Conservation (phyloP, 2,329 filamentous ascomycete species). For the Aschersonia sp. region DNA sequence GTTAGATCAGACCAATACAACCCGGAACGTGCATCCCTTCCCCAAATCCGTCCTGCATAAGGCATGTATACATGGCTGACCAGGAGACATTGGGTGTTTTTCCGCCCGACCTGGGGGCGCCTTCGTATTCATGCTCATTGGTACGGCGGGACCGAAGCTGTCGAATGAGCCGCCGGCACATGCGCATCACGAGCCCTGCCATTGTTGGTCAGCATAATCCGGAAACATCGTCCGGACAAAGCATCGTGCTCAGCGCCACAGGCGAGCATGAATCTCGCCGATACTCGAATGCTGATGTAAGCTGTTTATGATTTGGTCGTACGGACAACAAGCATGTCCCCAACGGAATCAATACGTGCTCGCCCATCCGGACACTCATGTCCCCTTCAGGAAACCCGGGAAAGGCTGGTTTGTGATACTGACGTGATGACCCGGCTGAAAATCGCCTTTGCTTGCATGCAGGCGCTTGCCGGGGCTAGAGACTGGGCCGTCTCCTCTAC, state of each 20-base stretch:
- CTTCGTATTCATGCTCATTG: neutral
- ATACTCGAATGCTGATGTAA: too few relatives aligned
- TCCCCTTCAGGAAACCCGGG: neutral
- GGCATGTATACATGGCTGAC: neutral
- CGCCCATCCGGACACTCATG: neutral
- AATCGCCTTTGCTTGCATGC: slow-evolving; percentile 1
- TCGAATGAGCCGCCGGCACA: too few relatives aligned
- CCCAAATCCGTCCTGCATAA: slow-evolving; percentile 1
- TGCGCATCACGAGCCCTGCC: too few relatives aligned
- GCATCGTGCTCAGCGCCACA: too few relatives aligned
- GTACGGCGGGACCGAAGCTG: too few relatives aligned
- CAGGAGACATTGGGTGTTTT: neutral
- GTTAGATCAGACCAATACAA: neutral
- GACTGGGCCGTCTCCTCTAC: slow-evolving; percentile 4
- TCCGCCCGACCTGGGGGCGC: slow-evolving; percentile 1
- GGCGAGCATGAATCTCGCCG: too few relatives aligned
- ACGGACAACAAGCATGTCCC: neutral
- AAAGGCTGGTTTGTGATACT: neutral
- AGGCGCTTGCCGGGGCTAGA: slow-evolving; percentile 5
- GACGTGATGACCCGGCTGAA: neutral
- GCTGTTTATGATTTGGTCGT: neutral
- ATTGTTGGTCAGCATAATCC: too few relatives aligned
- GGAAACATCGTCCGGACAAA: too few relatives aligned
- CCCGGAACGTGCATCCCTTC: neutral
- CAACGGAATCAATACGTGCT: neutral